Evolutionary conservation across 192 early-diverging fungal genomes (phyloP).

Genomic region (Coemansia umbellata): DNA sequence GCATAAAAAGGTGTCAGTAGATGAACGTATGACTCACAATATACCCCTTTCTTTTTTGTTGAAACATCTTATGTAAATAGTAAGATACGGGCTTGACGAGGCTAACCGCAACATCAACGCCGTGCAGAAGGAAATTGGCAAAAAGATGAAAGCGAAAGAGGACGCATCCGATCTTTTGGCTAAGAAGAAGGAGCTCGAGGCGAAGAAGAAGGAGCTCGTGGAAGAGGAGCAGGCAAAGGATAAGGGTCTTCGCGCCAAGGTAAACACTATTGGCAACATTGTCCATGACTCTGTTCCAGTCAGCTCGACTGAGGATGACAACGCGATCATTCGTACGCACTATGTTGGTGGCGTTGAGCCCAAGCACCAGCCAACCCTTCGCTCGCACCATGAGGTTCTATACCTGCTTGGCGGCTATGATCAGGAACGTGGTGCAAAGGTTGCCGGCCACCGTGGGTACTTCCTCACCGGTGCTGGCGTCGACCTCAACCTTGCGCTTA

Average conservation of each 20-base stretch:
- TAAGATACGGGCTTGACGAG: constrained; percentile 80
- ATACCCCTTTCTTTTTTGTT: too few species aligned
- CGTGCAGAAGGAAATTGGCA: constrained; percentile 85
- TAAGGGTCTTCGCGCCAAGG: constrained; percentile 58
- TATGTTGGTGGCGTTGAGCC: constrained; percentile 56
- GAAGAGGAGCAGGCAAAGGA: constrained; percentile 77
- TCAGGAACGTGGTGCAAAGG: constrained; percentile 82
- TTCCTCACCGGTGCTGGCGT: constrained; percentile 94
- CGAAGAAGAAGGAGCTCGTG: constrained; percentile 64
- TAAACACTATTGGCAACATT: constrained; percentile 95
- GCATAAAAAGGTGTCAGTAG: too few species aligned
- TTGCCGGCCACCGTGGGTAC: constrained; percentile 98
- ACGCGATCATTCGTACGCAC: constrained; percentile 62
- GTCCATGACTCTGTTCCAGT: constrained; percentile 89
- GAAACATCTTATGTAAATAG: too few species aligned
- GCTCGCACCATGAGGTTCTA: constrained; percentile 93
- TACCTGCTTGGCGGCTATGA: constrained; percentile 88
- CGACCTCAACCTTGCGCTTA: constrained; percentile 92
- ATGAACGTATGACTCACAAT: too few species aligned
- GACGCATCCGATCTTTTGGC: constrained; percentile 70
- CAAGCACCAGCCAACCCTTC: constrained; percentile 56
- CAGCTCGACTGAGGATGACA: constrained; percentile 82
- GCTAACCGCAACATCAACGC: constrained; percentile 89
- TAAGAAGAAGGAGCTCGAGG: constrained; percentile 70
- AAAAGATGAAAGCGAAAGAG: constrained; percentile 89